Evolutionary conservation across 2,329 filamentous ascomycete species (phyloP), one percentile per base, ranked within the genome.

Genomic region (Fusarium humuli): DNA sequence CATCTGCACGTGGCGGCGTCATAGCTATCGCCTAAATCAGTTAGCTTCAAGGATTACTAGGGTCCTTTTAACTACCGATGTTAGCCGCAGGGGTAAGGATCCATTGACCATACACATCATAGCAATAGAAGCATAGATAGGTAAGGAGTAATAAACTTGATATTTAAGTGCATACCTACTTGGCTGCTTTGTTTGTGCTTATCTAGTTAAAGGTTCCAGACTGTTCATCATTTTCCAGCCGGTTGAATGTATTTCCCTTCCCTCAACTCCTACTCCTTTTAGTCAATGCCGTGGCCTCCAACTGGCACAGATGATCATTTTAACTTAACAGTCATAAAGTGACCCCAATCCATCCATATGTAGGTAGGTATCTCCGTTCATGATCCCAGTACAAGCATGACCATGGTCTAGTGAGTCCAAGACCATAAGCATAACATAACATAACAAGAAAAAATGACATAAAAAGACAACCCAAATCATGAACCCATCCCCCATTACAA

Each of bases 1-100:
- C 71, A 66, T 70, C 25, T 30, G 61, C 42, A 41, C 27, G 49
- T 52, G 37, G 70, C 73, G 68, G 73, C 73, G 73, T 74, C 73
- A 75, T 75, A 65, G 46, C 48, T 61, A 46, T 42, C 18, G 7
- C 56, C 48, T 14, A 34, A 61, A 49, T 5, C 14, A 34, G 63
- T 50, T 57, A 61, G 60, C 59, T 34, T 48, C 34, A 48, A 53
- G 25, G 45, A 44, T 27, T 52, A 40, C 48, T 29, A 52, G 49
- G 49, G 49, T 41, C 32, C 13, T 29, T 6, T 13, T 25, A 56
- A 47, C 45, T 69, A 53, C 73, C 73, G 73, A 62, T 52, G 52
- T 69, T 75, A 75, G 40, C 73, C 73, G 71, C 52, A 52, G 30
- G 55, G 47, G 37, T 46, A 22, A 20, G 16, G 7, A 27, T 30